Base-by-base conservation (phyloP, 805 yeast genomes). In the Wickerhamomyces ciferrii region DNA sequence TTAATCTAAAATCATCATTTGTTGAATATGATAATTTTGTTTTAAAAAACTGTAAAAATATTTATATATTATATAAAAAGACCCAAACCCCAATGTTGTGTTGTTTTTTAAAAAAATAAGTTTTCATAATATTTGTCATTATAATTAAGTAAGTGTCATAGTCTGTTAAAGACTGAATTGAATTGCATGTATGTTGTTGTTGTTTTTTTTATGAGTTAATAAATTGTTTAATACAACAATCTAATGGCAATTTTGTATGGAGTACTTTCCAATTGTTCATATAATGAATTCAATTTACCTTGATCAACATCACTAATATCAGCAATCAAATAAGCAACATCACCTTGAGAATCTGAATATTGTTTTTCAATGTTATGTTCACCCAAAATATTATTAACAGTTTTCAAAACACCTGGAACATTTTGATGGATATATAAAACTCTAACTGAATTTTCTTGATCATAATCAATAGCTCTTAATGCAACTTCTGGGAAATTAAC, bases 401-500 rank as follows among this genome's bases (percentile, higher is more conserved):
- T 89, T 68, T 89, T 87, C 79, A 94, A 78, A 47, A 94, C 99
- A 81, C 99, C 99, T 25, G 99, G 99, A 59, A 94, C 97, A 70
- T 94, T 94, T 71, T 87, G 94, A 74, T 94, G 99, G 62, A 91
- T 87, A 71, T 94, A 94, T 60, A 94, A 76, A 38, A 94, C 96
- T 74, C 99, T 87, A 55, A 91, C 97, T 46, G 84, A 78, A 65
- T 85, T 79, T 64, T 86, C 84, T 68, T 88, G 96, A 63, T 88
- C 96, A 68, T 85, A 78, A 60, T 89, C 87, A 55, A 89, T 74
- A 31, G 90, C 85, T 72, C 97, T 87, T 59, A 94, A 76, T 23
- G 92, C 72, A 54, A 94, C 97, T 74, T 94, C 98, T 62, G 99
- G 99, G 96, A 94, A 91, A 79, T 94, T 94, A 49, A 92, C 99